Percentiles rank a stretch among this genome's conserved stretches.
These are phyloP conservation scores for Populus alba DNA, from an alignment of 345 rosid species.

Conservation along the genomic window DNA sequence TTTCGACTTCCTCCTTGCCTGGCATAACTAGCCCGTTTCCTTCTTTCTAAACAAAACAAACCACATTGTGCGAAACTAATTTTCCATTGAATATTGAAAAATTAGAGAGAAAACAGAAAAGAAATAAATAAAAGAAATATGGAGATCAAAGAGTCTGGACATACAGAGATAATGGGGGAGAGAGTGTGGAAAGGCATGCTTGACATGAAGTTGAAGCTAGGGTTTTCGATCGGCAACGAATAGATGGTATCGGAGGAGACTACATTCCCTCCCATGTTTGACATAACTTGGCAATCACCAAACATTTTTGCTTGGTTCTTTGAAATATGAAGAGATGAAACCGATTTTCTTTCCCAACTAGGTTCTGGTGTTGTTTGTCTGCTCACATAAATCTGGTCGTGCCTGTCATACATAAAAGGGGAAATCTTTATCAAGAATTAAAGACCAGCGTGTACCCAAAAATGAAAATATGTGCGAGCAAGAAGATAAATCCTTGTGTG, in stretches of 20 bases:
- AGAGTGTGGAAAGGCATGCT: conserved; percentile 55
- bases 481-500: not conserved
- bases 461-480: too few species aligned
- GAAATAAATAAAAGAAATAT: not conserved
- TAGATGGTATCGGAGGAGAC: conserved; percentile 56
- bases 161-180: conserved; percentile 60
- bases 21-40: conserved; percentile 50
- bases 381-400: conserved; percentile 2
- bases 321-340: not conserved
- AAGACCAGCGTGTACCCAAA: not conserved
- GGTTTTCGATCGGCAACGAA: conserved; percentile 63
- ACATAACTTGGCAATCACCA: conserved; percentile 68
- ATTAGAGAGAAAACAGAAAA: not conserved
- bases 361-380: conserved; percentile 2
- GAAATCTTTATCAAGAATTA: not conserved
- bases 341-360: conserved; percentile 5
- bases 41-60: conserved; percentile 47
- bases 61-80: not conserved
- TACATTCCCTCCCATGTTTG: conserved; percentile 58
- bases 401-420: not conserved
- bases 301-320: conserved; percentile 39
- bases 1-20: conserved; percentile 71
- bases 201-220: conserved; percentile 67
- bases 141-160: not conserved
- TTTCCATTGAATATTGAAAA: too few species aligned